Evolutionary conservation across 495 filamentous ascomycete genomes (phyloP).

Genomic region (Penicillium arizonense): DNA sequence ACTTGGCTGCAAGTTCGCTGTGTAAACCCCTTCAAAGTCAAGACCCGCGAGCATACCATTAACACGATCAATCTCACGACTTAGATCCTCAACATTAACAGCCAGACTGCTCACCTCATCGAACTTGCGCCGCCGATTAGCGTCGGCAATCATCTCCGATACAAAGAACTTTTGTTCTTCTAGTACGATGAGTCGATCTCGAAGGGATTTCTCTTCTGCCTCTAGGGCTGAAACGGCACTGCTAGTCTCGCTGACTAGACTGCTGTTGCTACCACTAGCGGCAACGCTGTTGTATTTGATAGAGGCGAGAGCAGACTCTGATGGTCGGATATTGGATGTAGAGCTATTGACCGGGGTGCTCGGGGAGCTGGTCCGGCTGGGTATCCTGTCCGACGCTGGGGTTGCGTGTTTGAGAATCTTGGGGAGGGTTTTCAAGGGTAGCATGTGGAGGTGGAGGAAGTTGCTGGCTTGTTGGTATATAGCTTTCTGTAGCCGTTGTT

Average conservation of each 20-base stretch:
- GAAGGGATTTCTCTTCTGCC: constrained; percentile 80
- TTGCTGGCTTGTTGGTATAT: constrained; percentile 80
- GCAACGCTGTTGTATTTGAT: constrained; percentile 55
- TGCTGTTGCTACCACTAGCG: constrained; percentile 52
- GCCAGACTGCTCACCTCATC: constrained; percentile 83
- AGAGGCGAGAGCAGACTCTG: constrained; percentile 51
- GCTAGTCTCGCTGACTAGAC: constrained; percentile 61
- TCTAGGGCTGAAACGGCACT: constrained; percentile 71
- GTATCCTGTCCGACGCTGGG: constrained; percentile 36
- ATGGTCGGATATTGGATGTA: constrained; percentile 35
- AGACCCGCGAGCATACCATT: constrained; percentile 48
- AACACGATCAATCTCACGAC: constrained; percentile 73
- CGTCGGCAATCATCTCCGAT: constrained; percentile 80
- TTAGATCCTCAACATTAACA: constrained; percentile 81
- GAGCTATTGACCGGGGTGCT: constrained; percentile 29
- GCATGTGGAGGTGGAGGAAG: constrained; percentile 89
- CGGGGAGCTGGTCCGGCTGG: constrained; percentile 32
- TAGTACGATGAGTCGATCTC: constrained; percentile 81
- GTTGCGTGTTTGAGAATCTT: constrained; percentile 73
- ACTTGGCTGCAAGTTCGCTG: constrained; percentile 23
- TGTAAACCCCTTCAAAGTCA: constrained; percentile 53
- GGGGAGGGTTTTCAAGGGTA: constrained; percentile 84
- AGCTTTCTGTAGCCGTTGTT: constrained; percentile 75
- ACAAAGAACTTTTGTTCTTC: constrained; percentile 96
- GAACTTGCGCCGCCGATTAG: constrained; percentile 76